phyloP scores from a whole-genome alignment of 495 filamentous ascomycete species.

The Aspergillus asperescens region DNA sequence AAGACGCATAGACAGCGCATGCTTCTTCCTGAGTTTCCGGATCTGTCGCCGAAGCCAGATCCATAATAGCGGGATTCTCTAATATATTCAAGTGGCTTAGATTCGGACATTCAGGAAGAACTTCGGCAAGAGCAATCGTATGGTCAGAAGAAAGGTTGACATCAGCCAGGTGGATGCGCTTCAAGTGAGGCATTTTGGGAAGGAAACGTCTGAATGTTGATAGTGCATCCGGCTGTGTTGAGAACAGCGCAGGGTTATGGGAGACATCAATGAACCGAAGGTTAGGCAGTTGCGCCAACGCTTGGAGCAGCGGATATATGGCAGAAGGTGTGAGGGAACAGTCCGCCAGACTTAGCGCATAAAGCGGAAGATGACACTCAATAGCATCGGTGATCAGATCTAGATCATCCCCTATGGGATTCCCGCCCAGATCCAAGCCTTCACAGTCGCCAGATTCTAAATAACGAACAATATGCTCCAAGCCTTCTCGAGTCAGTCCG shows the following conservation, averaged over 20 bases:
- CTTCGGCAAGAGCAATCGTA: conserved; percentile 81
- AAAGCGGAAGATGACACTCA: conserved; percentile 58
- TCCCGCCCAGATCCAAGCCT: conserved; percentile 91
- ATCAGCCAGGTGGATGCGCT: conserved; percentile 81
- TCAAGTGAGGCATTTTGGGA: conserved; percentile 72
- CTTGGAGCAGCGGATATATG: conserved; percentile 71
- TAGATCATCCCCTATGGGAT: conserved; percentile 68
- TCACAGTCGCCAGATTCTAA: conserved; percentile 70
- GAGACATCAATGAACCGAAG: conserved; percentile 89
- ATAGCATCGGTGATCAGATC: conserved; percentile 59
- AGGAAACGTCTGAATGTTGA: conserved; percentile 74
- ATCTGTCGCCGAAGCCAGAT: conserved; percentile 60
- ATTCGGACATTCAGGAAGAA: conserved; percentile 76
- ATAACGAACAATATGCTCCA: conserved; percentile 71
- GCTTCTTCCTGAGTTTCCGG: conserved; percentile 83
- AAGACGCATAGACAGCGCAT: conserved; percentile 85
- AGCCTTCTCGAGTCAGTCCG: conserved; percentile 61
- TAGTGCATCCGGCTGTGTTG: conserved; percentile 66
- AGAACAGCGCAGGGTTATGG: conserved; percentile 80
- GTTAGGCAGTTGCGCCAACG: conserved; percentile 61
- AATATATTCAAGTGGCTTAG: conserved; percentile 84
- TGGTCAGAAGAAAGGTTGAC: conserved; percentile 82
- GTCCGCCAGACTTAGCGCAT: conserved; percentile 80
- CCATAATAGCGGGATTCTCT: conserved; percentile 69
- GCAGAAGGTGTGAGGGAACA: conserved; percentile 71